Evolutionary conservation across 2,329 filamentous ascomycete genomes (phyloP), one percentile per base, ranked within the genome.

Genomic region (Cladosporium oxysporum): DNA sequence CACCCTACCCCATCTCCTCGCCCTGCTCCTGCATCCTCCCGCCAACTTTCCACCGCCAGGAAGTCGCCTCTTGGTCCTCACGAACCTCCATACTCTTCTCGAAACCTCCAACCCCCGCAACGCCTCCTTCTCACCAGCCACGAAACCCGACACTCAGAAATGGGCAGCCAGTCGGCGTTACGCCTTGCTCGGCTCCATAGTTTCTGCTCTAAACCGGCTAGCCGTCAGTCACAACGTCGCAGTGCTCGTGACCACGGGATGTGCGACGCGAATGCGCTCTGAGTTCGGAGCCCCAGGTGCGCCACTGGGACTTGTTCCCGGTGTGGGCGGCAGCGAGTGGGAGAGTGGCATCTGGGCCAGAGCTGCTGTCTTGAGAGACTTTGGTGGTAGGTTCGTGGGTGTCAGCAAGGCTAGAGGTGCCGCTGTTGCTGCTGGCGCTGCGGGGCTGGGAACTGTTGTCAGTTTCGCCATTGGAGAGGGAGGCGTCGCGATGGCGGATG

Each of bases 331-430:
- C 16, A 83, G 83, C 23, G 87, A 90, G 50, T 97, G 93, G 93
- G 93, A 97, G 67, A 88, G 87, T 69, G 90, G 88, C 35, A 82
- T 97, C 44, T 86, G 87, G 68, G 91, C 88, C 50, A 85, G 92
- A 63, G 77, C 97, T 67, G 89, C 90, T 28, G 78, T 97, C 37
- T 96, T 95, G 77, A 85, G 90, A 72, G 92, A 97, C 79, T 93
- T 80, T 74, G 70, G 68, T 70, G 76, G 72, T 68, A 76, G 81
- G 59, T 81, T 81, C 66, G 74, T 78, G 52, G 81, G 81, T 16
- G 72, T 83, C 4, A 73, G 82, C 50, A 83, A 83, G 69, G 74
- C 74, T 49, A 77, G 78, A 68, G 80, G 81, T 29, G 74, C 78
- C 28, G 75, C 73, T 63, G 66, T 79, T 11, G 74, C 75, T 29